Conservation (phyloP, 2,329 filamentous ascomycete species). For the Trichothecium sympodiale region DNA sequence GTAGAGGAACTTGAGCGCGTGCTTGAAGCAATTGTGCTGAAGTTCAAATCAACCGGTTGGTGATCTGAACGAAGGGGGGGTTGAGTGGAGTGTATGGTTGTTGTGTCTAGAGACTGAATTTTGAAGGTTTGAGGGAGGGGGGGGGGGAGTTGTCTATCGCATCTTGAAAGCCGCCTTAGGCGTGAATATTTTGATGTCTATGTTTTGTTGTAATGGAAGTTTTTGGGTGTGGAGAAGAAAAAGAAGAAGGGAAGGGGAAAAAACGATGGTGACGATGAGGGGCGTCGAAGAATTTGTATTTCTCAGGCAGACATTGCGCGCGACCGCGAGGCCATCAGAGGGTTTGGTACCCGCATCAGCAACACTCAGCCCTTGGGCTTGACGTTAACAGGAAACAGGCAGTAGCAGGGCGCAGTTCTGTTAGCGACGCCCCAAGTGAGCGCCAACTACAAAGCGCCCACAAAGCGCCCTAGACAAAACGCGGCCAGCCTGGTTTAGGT, state of each 20-base stretch:
- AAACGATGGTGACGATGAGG: slow-evolving; percentile 12
- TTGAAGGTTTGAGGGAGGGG: slow-evolving; percentile 32
- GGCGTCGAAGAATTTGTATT: slow-evolving; percentile 10
- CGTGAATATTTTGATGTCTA: slow-evolving; percentile 10
- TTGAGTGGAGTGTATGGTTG: slow-evolving; percentile 33
- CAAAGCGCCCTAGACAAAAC: no score
- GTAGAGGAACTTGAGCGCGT: slow-evolving; percentile 45
- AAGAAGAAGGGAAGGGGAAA: slow-evolving; percentile 17
- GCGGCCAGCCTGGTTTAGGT: no score
- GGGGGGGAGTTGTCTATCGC: slow-evolving; percentile 41
- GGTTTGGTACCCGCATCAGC: background rate
- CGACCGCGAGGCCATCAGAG: no score
- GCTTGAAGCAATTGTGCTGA: slow-evolving; percentile 47
- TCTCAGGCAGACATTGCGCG: slow-evolving; percentile 5
- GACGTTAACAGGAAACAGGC: no score
- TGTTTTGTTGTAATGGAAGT: slow-evolving; percentile 18
- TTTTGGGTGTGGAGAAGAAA: slow-evolving; percentile 23
- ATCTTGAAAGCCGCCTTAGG: slow-evolving; percentile 39
- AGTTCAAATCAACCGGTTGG: slow-evolving; percentile 59
- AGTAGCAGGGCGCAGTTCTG: no score
- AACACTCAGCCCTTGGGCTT: no score
- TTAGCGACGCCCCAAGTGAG: no score
- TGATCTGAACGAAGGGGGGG: slow-evolving; percentile 29
- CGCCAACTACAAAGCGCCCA: no score
- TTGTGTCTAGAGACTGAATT: slow-evolving; percentile 36